Percentiles rank a stretch among this genome's conserved stretches.
Evolutionary conservation across 805 yeast species (phyloP).

Genomic region (Blastobotrys muscicola): DNA sequence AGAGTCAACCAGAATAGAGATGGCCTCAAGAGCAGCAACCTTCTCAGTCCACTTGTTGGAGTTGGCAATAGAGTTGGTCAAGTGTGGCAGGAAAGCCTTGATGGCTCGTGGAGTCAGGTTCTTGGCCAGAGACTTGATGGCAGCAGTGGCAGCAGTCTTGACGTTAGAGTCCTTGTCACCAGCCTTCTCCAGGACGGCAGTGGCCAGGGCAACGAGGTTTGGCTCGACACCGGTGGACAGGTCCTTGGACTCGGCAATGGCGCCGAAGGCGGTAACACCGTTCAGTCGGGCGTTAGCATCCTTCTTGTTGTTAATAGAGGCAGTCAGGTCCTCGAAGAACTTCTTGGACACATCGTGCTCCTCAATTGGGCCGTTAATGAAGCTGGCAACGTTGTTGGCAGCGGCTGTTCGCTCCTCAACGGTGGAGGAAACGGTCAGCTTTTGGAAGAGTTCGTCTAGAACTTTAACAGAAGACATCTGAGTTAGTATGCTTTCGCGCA

Average conservation of each 20-base stretch:
- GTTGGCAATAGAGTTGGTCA: slow-evolving; percentile 55
- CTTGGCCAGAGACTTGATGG: slow-evolving; percentile 67
- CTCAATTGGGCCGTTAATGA: slow-evolving; percentile 92
- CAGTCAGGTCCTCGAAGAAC: slow-evolving; percentile 70
- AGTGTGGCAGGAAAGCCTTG: slow-evolving; percentile 78
- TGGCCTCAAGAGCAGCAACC: slow-evolving; percentile 77
- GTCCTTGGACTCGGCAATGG: slow-evolving; percentile 67
- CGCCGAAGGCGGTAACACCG: slow-evolving; percentile 74
- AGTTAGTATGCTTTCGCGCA: slow-evolving; percentile 15
- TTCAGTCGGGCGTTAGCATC: slow-evolving; percentile 51
- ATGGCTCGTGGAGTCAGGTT: slow-evolving; percentile 89
- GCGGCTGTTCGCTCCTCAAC: slow-evolving; percentile 72
- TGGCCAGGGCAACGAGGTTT: slow-evolving; percentile 69
- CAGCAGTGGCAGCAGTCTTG: slow-evolving; percentile 62
- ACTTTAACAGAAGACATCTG: slow-evolving; percentile 40
- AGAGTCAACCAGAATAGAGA: slow-evolving; percentile 80
- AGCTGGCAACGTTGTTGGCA: slow-evolving; percentile 82
- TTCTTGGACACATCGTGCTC: slow-evolving; percentile 96
- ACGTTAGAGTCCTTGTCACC: slow-evolving; percentile 85
- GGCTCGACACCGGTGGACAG: slow-evolving; percentile 95
- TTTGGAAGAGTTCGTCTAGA: slow-evolving; percentile 86
- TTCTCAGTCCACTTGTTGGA: slow-evolving; percentile 96
- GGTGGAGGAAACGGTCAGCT: slow-evolving; percentile 78
- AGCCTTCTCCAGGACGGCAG: slow-evolving; percentile 61
- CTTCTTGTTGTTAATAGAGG: slow-evolving; percentile 76